Conservation (phyloP, 2,329 filamentous ascomycete genomes). For the Aspergillus sp. region DNA sequence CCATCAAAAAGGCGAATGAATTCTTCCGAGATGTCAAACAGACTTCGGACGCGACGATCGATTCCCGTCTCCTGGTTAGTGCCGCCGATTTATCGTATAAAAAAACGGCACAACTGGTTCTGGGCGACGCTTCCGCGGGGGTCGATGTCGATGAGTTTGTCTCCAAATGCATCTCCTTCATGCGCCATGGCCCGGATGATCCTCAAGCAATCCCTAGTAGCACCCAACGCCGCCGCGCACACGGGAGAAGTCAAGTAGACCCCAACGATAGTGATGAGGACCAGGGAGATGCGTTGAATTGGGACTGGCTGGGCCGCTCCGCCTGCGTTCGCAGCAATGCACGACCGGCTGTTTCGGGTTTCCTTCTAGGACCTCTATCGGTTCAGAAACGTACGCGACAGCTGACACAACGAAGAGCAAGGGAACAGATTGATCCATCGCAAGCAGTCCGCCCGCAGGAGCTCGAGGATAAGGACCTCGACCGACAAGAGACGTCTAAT, state of each 20-base stretch:
- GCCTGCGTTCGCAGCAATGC: conserved; percentile 72
- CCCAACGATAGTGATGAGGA: conserved; percentile 67
- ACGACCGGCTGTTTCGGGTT: conserved; percentile 75
- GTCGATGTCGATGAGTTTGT: conserved; percentile 91
- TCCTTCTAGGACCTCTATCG: conserved; percentile 84
- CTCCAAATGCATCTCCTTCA: conserved; percentile 83
- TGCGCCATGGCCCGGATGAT: conserved; percentile 66
- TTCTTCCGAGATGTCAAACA: conserved; percentile 72
- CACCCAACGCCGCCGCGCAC: conserved; percentile 40
- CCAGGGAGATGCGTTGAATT: conserved; percentile 77
- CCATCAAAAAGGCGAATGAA: conserved; percentile 65
- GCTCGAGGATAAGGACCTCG: conserved; percentile 70
- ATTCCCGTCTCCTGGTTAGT: conserved; percentile 80
- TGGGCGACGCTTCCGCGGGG: conserved; percentile 71
- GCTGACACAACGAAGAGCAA: conserved; percentile 67
- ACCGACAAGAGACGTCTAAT: conserved; percentile 74
- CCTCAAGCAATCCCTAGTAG: conserved; percentile 45
- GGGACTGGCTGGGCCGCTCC: conserved; percentile 76
- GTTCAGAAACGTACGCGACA: conserved; percentile 80
- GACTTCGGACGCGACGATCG: conserved; percentile 85
- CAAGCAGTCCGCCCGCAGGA: conserved; percentile 75
- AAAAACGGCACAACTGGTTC: conserved; percentile 70
- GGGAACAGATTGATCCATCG: conserved; percentile 64
- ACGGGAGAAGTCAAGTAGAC: conserved; percentile 34
- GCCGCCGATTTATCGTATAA: conserved; percentile 78